Conservation (phyloP, 805 yeast species). For the Saccharomycopsis babjevae region DNA sequence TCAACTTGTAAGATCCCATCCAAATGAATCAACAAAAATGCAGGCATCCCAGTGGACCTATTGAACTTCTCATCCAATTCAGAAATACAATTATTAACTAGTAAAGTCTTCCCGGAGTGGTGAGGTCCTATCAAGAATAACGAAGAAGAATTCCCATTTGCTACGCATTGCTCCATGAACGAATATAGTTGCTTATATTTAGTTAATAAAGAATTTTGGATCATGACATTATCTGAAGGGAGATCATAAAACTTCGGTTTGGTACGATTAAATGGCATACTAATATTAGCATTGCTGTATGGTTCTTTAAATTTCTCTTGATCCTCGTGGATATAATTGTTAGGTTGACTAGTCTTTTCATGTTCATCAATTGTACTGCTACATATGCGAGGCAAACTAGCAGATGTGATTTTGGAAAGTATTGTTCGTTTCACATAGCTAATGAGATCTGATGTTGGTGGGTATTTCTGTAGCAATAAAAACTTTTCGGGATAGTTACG, state of each 20-base stretch:
- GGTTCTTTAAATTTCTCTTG: background rate
- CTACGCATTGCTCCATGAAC: slow-evolving; percentile 54
- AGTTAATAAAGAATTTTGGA: slow-evolving; percentile 9
- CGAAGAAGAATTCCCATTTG: slow-evolving; percentile 70
- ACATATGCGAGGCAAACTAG: background rate
- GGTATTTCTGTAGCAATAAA: background rate
- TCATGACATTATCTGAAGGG: background rate
- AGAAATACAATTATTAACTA: slow-evolving; percentile 47
- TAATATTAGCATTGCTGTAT: background rate
- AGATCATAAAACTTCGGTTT: slow-evolving; percentile 11
- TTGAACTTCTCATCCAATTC: slow-evolving; percentile 32
- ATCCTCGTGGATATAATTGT: background rate
- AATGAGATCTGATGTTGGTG: background rate
- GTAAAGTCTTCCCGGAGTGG: slow-evolving; percentile 61
- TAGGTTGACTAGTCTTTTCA: background rate
- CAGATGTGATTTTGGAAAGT: background rate
- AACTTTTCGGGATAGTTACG: background rate
- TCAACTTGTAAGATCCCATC: slow-evolving; percentile 66
- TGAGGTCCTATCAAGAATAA: slow-evolving; percentile 72
- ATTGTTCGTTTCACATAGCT: background rate
- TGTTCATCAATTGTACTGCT: background rate
- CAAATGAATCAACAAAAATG: slow-evolving; percentile 49
- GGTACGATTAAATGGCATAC: slow-evolving; percentile 2
- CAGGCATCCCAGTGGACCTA: slow-evolving; percentile 28
- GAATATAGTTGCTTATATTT: slow-evolving; percentile 41